Conservation (phyloP, 192 early-diverging fungal species). For the Rhizophagus prolifer region DNA sequence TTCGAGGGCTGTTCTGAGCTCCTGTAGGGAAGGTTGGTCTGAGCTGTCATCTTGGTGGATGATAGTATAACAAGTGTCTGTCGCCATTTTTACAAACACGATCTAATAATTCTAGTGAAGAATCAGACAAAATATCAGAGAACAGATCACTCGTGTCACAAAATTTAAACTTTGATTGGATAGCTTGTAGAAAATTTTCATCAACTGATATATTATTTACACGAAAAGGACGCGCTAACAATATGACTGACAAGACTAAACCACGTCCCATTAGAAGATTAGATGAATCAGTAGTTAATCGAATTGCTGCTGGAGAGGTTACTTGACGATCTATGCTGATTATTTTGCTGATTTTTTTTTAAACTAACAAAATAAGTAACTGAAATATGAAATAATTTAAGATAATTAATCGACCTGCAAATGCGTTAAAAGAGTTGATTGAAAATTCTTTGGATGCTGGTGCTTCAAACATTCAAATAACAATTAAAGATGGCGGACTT, state of each 20-base stretch:
- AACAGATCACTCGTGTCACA: no score
- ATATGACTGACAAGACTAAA: conserved; percentile 5
- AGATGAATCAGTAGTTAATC: conserved; percentile 85
- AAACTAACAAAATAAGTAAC: neutral
- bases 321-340: neutral
- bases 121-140: no score
- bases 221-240: neutral
- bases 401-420: conserved; percentile 94
- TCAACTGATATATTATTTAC: neutral
- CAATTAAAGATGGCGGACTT: conserved; percentile 87
- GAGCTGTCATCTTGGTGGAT: conserved; percentile 60
- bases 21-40: conserved; percentile 71
- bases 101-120: neutral
- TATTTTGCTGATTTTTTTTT: neutral
- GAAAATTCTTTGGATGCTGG: conserved; percentile 97
- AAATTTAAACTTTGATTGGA: neutral
- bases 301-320: conserved; percentile 97
- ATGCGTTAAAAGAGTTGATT: conserved; percentile 95
- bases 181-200: neutral
- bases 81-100: conserved; percentile 35
- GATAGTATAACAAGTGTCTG: conserved; percentile 61
- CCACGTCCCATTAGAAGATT: conserved; percentile 70
- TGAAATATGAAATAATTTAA: conserved; percentile 31
- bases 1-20: conserved; percentile 79
- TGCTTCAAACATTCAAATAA: conserved; percentile 79